Evolutionary conservation across 1,139 yeast species (phyloP), one percentile per base, ranked within the genome.

Genomic region (Hemisphaericaspora xylofermentans): DNA sequence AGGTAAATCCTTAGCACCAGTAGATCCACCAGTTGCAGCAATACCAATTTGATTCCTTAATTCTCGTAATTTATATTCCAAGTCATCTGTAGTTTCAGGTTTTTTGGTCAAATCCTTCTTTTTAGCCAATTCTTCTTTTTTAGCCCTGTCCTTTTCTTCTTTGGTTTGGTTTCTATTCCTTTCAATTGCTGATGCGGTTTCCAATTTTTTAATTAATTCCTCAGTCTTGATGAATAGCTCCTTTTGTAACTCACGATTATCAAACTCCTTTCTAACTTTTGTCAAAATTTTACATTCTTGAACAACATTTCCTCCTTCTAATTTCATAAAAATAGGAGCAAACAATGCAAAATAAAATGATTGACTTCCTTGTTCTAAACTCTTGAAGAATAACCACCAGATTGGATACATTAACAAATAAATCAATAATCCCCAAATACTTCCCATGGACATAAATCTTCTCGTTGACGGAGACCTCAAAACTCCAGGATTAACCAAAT

Each of bases 381-480:
- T 80, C 63, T 89, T 91, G 40, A 91, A 69, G 41, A 91, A 71
- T 13, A 93, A 54, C 82, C 88, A 91, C 77, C 91, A 80, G 0
- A 93, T 39, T 3, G 98, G 98, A 67, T 82, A 87, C 38, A 85
- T 47, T 2, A 89, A 4, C 30, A 88, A 47, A 60, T 93, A 93
- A 3, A 83, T 21, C 0, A 84, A 19, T 37, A 93, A 68, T 1
- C 96, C 94, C 59, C 77, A 63, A 2, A 93, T 53, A 0, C 87
- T 71, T 0, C 98, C 98, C 65, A 87, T 73, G 9, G 95, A 81
- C 9, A 87, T 48, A 37, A 84, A 80, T 45, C 97, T 75, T 53
- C 95, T 80, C 36, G 93, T 84, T 28, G 94, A 81, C 2, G 95
- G 87, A 2, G 95, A 82, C 53, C 98, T 75, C 84, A 88, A 86